Percentiles rank a stretch among this genome's conserved stretches.
phyloP scores from a whole-genome alignment of 1,284 basidiomycete species.

The Pseudomicrostroma phylloplanum region DNA sequence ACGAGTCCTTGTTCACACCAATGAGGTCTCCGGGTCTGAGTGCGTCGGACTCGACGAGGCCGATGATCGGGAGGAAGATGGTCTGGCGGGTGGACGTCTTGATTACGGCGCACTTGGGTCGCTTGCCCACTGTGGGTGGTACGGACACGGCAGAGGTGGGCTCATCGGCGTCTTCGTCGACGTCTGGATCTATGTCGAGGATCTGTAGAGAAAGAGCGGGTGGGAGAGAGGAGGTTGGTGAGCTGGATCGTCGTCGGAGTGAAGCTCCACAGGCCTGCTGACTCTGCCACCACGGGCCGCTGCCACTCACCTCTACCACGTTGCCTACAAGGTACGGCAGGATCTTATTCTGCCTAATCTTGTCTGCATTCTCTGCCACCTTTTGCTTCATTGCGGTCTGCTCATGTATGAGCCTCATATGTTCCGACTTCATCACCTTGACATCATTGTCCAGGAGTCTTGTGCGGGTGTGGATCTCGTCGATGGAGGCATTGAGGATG shows the following conservation, averaged over 20 bases:
- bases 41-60: conserved; percentile 83
- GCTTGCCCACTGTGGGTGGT: neutral
- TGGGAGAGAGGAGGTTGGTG: neutral
- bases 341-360: conserved; percentile 99
- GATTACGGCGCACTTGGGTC: conserved; percentile 88
- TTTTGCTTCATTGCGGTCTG: conserved; percentile 94
- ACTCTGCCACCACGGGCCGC: neutral
- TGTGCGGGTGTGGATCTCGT: conserved; percentile 47
- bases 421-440: conserved; percentile 59
- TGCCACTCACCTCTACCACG: conserved; percentile 55
- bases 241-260: neutral
- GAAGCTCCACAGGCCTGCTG: neutral
- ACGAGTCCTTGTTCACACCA: conserved; percentile 99
- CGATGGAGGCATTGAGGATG: conserved; percentile 39
- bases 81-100: conserved; percentile 94
- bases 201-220: conserved; percentile 59
- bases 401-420: conserved; percentile 82
- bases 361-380: conserved; percentile 95
- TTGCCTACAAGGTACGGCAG: conserved; percentile 96
- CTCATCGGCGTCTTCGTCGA: conserved; percentile 71
- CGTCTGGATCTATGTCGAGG: conserved; percentile 79
- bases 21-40: conserved; percentile 89
- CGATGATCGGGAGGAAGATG: conserved; percentile 95
- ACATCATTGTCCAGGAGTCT: conserved; percentile 49
- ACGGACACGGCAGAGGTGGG: conserved; percentile 64